Conservation (phyloP, 306 rosid species). For the Trifolium repens region DNA sequence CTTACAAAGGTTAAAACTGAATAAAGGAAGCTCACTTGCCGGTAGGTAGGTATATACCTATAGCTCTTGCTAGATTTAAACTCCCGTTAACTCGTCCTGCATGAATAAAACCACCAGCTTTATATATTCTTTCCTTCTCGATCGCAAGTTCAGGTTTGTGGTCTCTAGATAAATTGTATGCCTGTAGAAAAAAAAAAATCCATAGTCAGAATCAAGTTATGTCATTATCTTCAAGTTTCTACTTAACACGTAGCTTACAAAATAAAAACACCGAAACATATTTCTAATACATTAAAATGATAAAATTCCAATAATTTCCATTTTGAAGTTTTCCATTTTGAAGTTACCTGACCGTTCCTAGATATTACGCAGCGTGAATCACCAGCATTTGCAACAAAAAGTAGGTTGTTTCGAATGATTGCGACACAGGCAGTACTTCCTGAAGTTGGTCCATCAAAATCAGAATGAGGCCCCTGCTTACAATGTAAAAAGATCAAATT, state of each 20-base stretch:
- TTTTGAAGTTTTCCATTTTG: conserved; percentile 26
- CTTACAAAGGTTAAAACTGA: conserved; percentile 6
- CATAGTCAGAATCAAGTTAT: conserved; percentile 4
- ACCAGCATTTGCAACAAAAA: conserved; percentile 89
- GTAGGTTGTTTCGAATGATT: conserved; percentile 65
- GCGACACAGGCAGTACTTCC: conserved; percentile 98
- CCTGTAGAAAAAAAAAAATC: conserved; percentile 60
- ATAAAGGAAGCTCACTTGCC: neutral
- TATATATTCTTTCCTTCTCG: conserved; percentile 87
- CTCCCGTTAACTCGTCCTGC: conserved; percentile 96
- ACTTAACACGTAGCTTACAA: neutral
- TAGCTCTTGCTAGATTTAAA: conserved; percentile 94
- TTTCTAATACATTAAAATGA: neutral
- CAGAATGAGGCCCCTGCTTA: conserved; percentile 95
- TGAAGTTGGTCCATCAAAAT: conserved; percentile 87
- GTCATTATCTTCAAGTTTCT: neutral
- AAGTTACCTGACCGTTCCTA: conserved; percentile 88
- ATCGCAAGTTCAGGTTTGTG: conserved; percentile 89
- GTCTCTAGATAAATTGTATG: conserved; percentile 81
- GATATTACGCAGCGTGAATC: conserved; percentile 95
- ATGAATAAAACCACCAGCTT: conserved; percentile 94
- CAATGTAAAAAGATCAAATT: conserved; percentile 29
- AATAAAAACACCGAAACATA: too few species aligned
- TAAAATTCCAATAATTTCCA: conserved; percentile 5
- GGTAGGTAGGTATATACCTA: conserved; percentile 53